Evolutionary conservation across 2,329 filamentous ascomycete species (phyloP).

Genomic region (Fusarium anguioides): DNA sequence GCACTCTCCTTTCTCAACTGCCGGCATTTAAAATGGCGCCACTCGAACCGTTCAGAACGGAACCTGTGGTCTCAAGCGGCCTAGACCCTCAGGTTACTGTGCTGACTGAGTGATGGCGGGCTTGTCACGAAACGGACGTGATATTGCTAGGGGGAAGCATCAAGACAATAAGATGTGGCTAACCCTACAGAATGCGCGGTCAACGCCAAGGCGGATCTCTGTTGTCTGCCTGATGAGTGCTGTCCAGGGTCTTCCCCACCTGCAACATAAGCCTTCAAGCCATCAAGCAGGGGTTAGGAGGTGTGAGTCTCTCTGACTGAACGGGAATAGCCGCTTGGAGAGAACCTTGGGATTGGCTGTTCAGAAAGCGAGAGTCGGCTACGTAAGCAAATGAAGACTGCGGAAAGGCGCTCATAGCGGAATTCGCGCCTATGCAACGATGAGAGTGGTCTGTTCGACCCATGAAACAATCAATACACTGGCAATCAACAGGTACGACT

Average conservation of each 20-base stretch:
- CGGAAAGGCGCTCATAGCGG: conserved; percentile 31
- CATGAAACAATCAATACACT: conserved; percentile 25
- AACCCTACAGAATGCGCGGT: conserved; percentile 23
- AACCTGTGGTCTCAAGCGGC: conserved; percentile 23
- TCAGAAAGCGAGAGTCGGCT: conserved; percentile 2
- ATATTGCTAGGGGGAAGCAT: conserved; percentile 13
- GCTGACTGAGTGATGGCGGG: conserved; percentile 6
- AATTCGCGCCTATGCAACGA: conserved; percentile 36
- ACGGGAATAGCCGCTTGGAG: conserved; percentile 28
- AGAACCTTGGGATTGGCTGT: conserved; percentile 9
- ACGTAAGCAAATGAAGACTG: conserved; percentile 31
- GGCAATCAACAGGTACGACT: conserved; percentile 20
- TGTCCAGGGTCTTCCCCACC: conserved; percentile 37
- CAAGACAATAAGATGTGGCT: conserved; percentile 28
- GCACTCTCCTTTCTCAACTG: conserved; percentile 22
- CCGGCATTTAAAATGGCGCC: conserved; percentile 33
- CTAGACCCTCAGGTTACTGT: conserved; percentile 24
- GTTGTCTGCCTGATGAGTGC: conserved; percentile 11
- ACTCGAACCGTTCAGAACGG: neutral
- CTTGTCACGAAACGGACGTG: conserved; percentile 18
- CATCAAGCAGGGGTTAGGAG: conserved; percentile 41
- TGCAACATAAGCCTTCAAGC: conserved; percentile 25
- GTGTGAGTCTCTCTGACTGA: conserved; percentile 16
- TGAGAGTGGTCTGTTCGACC: conserved; percentile 19
- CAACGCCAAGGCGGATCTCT: conserved; percentile 40